Base-by-base conservation (phyloP, 495 filamentous ascomycete species). In the Aspergillus cristatus region DNA sequence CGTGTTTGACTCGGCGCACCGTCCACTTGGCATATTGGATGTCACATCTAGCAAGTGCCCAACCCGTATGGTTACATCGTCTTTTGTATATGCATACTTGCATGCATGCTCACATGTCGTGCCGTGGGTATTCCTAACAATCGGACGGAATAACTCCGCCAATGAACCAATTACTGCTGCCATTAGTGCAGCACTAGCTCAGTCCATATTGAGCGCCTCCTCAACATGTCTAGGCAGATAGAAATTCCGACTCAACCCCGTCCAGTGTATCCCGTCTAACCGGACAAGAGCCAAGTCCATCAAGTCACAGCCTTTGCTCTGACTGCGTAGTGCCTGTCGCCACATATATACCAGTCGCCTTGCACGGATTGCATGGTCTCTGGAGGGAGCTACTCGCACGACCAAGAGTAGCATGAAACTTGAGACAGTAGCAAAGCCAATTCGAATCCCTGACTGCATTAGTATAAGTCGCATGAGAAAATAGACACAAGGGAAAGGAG, bases 371-470 rank as follows among this genome's bases (percentile, higher is more conserved):
- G 38, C 48, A 35, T 48, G 45, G 8, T 44, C 43, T 28, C 36
- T 29, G 2, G 48, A 31, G 2, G 45, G 51, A 2, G 48, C 37
- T n/a, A n/a, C n/a, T 37, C 43, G 42, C 7, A 46, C 37, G 13
- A 48, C 16, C 14, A 45, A 32, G 1, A 47, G 41, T 26, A 41
- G 37, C 28, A 50, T 52, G 18, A 43, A 47, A n/a, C 40, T 46
- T 0, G 41, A 45, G 8, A 40, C 38, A 1, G 46, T 44, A 3
- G 45, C 51, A 14, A 47, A 43, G 11, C 35, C 37, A 18, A 50
- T 45, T 18, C 43, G 41, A 20, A 30, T 41, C 45, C 43, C 48
- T 51, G 25, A 20, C 29, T 39, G 12, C n/a, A 7, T 45, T n/a
- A 48, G 29, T 7, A 34, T 8, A 12, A 42, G 22, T 14, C 4